Base-by-base conservation (phyloP, 306 rosid species). In the Medicago lupulina region DNA sequence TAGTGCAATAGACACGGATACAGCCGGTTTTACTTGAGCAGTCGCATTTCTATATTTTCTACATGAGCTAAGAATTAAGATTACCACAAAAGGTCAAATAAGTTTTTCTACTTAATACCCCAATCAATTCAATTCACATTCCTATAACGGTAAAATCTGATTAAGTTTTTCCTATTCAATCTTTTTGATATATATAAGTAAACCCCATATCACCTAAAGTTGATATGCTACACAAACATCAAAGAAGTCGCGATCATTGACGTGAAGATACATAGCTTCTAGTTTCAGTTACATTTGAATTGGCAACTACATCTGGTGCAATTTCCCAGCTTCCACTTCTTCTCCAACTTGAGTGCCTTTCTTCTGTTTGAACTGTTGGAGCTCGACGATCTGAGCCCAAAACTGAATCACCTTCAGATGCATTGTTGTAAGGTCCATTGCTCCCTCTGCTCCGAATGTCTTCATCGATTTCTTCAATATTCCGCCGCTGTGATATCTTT, bases 401-500 rank as follows among this genome's bases (percentile, higher is more conserved):
- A 81, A 71, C 89, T n/a, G 96, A 93, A 59, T 88, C 91, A 12
- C 46, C 88, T 70, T 91, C 98, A 0, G 85, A 87, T 54, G 83
- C 49, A 75, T 80, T 88, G 55, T 78, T 88, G 59, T 83, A 83
- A 66, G 89, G 88, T 59, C 90, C 96, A 34, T 85, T 89, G 87
- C 96, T 91, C 77, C 92, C 97, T 85, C 97, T 87, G 75, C 94
- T 86, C 34, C 85, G 88, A 76, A 91, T 85, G 62, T 88, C 97
- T 59, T 91, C 97, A 3, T 81, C 96, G 18, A 94, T 82, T 67
- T 88, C 97, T 68, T 87, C 97, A 55, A 94, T 77, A 62, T 91
- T 89, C 65, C 93, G 93, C 6, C 98, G 91, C 75, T 94, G 98
- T 5, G 98, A 94, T 82, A 94, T 94, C 80, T 89, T 94, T 67